phyloP scores from a whole-genome alignment of 148 eudicot species.

The Limonium bicolor region DNA sequence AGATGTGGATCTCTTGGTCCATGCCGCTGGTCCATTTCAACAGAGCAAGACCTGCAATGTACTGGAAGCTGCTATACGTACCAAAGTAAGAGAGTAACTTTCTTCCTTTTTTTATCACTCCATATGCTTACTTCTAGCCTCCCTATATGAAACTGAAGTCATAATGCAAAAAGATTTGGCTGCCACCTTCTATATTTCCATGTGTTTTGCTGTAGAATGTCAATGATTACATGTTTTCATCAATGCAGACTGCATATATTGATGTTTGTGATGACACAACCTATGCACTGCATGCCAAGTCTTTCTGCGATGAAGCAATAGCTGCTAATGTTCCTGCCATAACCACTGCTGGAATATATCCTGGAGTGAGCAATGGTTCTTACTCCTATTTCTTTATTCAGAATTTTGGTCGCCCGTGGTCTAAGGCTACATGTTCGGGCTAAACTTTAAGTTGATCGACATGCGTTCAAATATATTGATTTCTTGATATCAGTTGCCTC shows the following conservation, averaged over 20 bases:
- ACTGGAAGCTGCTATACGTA: constrained; percentile 91
- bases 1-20: constrained; percentile 96
- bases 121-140: no score
- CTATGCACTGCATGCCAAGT: constrained; percentile 72
- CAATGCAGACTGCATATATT: constrained; percentile 70
- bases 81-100: constrained; percentile 63
- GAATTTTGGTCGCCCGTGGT: no score
- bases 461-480: no score
- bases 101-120: background rate
- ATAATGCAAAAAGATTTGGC: no score
- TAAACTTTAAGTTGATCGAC: background rate
- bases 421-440: background rate
- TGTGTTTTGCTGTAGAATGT: background rate
- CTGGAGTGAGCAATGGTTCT: constrained; percentile 99
- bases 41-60: constrained; percentile 67
- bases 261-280: constrained; percentile 95
- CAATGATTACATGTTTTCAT: constrained; percentile 1
- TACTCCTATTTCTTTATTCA: constrained; percentile 1
- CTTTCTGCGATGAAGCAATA: constrained; percentile 51
- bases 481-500: background rate
- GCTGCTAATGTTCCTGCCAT: constrained; percentile 80
- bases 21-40: constrained; percentile 96
- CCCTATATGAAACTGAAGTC: no score
- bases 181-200: no score
- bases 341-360: constrained; percentile 95